These are phyloP conservation scores for Leptographium lundbergii DNA, from an alignment of 2,329 filamentous ascomycete species.

Conservation along the genomic window DNA sequence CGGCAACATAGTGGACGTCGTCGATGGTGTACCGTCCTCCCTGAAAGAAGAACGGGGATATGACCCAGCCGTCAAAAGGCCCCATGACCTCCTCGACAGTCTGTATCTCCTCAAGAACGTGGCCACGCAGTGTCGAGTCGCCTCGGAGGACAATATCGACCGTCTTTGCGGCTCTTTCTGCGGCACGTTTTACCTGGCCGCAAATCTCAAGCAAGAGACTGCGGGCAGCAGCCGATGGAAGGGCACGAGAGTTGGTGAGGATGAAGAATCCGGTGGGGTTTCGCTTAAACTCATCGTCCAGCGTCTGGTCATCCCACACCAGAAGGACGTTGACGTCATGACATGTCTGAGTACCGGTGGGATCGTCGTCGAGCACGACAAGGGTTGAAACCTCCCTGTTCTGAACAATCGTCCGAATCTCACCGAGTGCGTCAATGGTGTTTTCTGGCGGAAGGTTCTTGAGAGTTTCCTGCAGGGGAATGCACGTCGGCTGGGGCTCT, in stretches of 20 bases:
- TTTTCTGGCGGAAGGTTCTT: background rate
- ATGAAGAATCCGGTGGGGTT: constrained; percentile 41
- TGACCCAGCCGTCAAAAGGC: constrained; percentile 35
- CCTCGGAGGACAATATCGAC: constrained; percentile 43
- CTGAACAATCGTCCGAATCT: background rate
- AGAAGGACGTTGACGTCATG: constrained; percentile 43
- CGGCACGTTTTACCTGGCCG: constrained; percentile 31
- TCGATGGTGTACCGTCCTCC: constrained; percentile 44
- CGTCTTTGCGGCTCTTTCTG: constrained; percentile 19
- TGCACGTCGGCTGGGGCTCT: background rate
- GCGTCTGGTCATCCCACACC: constrained; percentile 33
- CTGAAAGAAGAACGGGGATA: constrained; percentile 47
- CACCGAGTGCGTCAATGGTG: background rate
- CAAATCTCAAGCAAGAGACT: constrained; percentile 37
- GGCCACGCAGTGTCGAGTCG: constrained; percentile 63
- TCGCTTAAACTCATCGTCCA: constrained; percentile 29
- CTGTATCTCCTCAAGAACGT: constrained; percentile 82
- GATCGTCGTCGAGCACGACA: constrained; percentile 39
- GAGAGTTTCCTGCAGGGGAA: background rate
- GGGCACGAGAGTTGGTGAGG: constrained; percentile 44
- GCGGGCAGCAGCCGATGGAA: constrained; percentile 34
- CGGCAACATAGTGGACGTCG: constrained; percentile 45
- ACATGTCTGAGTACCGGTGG: constrained; percentile 50
- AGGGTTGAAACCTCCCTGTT: constrained; percentile 18
- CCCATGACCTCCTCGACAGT: constrained; percentile 37